These are phyloP conservation scores for Dothistroma septosporum DNA, from an alignment of 2,329 filamentous ascomycete genomes.

Conservation along the genomic window DNA sequence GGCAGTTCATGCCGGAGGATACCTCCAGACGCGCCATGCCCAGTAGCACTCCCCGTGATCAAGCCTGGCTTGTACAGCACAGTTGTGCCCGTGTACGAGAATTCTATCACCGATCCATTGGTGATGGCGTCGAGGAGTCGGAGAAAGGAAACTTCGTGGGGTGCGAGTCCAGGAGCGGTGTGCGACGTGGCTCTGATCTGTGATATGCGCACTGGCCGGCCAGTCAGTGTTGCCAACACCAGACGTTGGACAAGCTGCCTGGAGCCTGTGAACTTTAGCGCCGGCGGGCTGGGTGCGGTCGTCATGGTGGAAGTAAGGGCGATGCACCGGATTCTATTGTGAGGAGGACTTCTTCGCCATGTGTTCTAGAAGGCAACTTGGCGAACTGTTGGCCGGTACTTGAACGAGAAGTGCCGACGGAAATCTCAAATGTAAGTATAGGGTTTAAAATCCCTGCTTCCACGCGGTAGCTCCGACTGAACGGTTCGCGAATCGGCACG, in stretches of 20 bases:
- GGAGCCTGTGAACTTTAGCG: constrained; percentile 68
- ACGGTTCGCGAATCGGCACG: not conserved
- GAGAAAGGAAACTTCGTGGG: constrained; percentile 92
- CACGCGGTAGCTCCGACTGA: not conserved
- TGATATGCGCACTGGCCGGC: constrained; percentile 83
- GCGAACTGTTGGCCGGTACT: not conserved
- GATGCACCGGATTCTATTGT: not conserved
- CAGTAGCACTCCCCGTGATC: constrained; percentile 78
- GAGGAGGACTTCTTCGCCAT: not conserved
- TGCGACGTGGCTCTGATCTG: constrained; percentile 85
- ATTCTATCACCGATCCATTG: constrained; percentile 91
- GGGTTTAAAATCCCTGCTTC: not conserved
- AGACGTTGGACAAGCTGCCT: constrained; percentile 78
- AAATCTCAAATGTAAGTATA: not conserved
- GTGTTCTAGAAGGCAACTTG: not conserved
- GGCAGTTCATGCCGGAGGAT: constrained; percentile 79
- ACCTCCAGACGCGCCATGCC: constrained; percentile 67
- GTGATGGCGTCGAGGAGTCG: constrained; percentile 91
- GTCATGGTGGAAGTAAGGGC: constrained; percentile 23
- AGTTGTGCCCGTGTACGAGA: constrained; percentile 92
- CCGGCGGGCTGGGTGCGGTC: constrained; percentile 25
- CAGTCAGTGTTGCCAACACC: constrained; percentile 85
- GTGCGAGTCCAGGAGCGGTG: constrained; percentile 80
- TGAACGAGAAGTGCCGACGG: not conserved
- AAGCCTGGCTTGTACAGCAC: constrained; percentile 88